Evolutionary conservation across 78 protist species (phyloP), one percentile per base, ranked within the genome.

Genomic region (Dictyostelium purpureum): DNA sequence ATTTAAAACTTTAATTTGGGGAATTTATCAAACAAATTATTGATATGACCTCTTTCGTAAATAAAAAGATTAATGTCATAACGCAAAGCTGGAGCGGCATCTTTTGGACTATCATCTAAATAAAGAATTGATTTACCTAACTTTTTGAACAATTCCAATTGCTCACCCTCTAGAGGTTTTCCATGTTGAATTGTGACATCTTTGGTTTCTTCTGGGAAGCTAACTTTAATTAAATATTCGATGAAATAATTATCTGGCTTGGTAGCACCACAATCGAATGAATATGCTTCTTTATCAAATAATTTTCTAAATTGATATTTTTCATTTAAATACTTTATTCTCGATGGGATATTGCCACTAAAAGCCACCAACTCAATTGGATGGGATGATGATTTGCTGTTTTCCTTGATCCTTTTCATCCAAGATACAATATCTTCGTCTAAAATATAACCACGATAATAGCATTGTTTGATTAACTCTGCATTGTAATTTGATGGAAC

Each of bases 291-390:
- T 2, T n/a, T 33, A 66, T 85, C 91, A 57, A 85, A 85, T 24
- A 56, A 18, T 31, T 63, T 31, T 28, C 91, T 18, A 43, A 85
- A 73, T 5, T 70, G 66, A 28, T 73, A 85, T 47, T 85, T 70
- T 3, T 85, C 37, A 1, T 85, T 81, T 18, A 85, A 52, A 59
- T 85, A 85, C 45, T 85, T 75, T 26, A 85, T 73, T 19, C 91
- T 40, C 11, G 91, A 85, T 43, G 66, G 63, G 19, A 85, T 85
- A 31, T 85, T 85, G 31, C 91, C 91, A 47, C 82, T 73, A 35
- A 85, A 85, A 45, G 91, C 91, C 5, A 59, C 81, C 0, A 73
- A n/a, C 6, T n/a, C 11, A 24, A 38, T 38, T 2, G 59, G 61
- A 0, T 2, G 0, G 6, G 33, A 12, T 10, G 69, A 31, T 28